These are phyloP conservation scores for Heterobasidion occidentale DNA, from an alignment of 1,284 basidiomycete species.

Conservation along the genomic window DNA sequence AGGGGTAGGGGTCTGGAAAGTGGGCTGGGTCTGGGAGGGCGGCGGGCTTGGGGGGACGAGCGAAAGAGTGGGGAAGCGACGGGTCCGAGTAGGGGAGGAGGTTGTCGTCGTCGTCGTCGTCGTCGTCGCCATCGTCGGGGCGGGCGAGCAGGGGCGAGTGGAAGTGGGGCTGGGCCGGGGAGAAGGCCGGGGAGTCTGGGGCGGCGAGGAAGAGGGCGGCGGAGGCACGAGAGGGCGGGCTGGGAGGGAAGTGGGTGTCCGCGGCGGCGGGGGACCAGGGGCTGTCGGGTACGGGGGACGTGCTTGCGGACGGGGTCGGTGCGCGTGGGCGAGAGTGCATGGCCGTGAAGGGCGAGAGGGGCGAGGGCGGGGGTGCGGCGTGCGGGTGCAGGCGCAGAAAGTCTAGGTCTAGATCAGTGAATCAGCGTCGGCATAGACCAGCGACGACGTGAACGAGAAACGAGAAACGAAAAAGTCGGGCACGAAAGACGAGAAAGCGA, in stretches of 20 bases:
- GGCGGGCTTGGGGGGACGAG: slow-evolving; percentile 38
- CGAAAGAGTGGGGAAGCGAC: slow-evolving; percentile 29
- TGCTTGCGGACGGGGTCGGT: slow-evolving; percentile 6
- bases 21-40: slow-evolving; percentile 54
- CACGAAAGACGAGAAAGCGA: not conserved
- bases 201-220: not conserved
- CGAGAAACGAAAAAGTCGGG: not conserved
- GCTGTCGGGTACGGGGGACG: slow-evolving; percentile 12
- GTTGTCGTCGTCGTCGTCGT: slow-evolving; percentile 18
- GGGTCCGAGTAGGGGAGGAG: slow-evolving; percentile 28
- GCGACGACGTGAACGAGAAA: slow-evolving; percentile 1
- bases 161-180: slow-evolving; percentile 12
- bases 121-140: slow-evolving; percentile 23
- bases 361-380: slow-evolving; percentile 22
- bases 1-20: slow-evolving; percentile 51
- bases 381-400: slow-evolving; percentile 22
- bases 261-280: slow-evolving; percentile 4
- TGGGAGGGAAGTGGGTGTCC: not conserved
- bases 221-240: slow-evolving; percentile 1
- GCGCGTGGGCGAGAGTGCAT: slow-evolving; percentile 9
- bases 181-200: slow-evolving; percentile 5
- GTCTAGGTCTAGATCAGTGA: slow-evolving; percentile 14
- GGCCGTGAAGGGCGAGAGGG: slow-evolving; percentile 17
- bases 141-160: slow-evolving; percentile 8
- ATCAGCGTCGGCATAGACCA: slow-evolving; percentile 17